Percentiles rank a stretch among this genome's conserved stretches.
These are phyloP conservation scores for Ophiocordyceps polyrhachis-furcata DNA, from an alignment of 2,329 filamentous ascomycete species.

Conservation along the genomic window DNA sequence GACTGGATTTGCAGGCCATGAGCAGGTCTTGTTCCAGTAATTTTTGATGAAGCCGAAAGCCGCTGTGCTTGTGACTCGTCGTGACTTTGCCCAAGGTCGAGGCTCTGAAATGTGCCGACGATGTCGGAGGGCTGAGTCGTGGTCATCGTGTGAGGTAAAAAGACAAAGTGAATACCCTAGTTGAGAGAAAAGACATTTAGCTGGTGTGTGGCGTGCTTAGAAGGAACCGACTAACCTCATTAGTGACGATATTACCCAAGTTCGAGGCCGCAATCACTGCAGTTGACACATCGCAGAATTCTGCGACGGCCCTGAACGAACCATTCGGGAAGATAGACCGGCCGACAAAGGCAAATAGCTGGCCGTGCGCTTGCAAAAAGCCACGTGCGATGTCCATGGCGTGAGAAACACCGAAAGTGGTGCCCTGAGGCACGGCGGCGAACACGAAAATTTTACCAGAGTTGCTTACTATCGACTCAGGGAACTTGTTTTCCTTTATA, in stretches of 20 bases:
- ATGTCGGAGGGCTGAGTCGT: too few species aligned
- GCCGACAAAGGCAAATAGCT: slow-evolving; percentile 32
- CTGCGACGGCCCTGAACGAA: slow-evolving; percentile 27
- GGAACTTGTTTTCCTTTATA: not conserved
- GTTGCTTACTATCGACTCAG: not conserved
- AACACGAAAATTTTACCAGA: slow-evolving; percentile 13
- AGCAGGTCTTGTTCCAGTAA: slow-evolving; percentile 1
- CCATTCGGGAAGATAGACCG: slow-evolving; percentile 21
- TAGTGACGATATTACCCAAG: slow-evolving; percentile 9
- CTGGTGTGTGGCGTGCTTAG: too few species aligned
- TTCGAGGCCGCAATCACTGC: slow-evolving; percentile 21
- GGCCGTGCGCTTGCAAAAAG: slow-evolving; percentile 27
- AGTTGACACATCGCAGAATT: slow-evolving; percentile 31
- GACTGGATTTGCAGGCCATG: slow-evolving; percentile 7
- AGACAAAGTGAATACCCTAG: slow-evolving; percentile 9
- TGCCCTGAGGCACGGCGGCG: slow-evolving; percentile 6
- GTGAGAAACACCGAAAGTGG: slow-evolving; percentile 13
- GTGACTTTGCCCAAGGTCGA: slow-evolving; percentile 5
- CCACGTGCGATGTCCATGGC: slow-evolving; percentile 12
- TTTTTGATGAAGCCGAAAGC: slow-evolving; percentile 1
- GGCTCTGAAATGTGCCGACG: slow-evolving; percentile 4
- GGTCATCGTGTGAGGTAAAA: slow-evolving; percentile 1
- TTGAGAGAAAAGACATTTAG: not conserved
- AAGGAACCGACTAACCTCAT: slow-evolving; percentile 8
- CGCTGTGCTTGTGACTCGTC: slow-evolving; percentile 3